A percentile compares a stretch with the other conserved stretches of the same genome.
Conservation (phyloP, 176 grass and related monocot genomes). For the maize (Zea mays) region Zm-B73-REFERENCE-NAM-5.0 NC_050103.1:108810001-108810500, state of each 20-base stretch:
- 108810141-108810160: constrained; percentile 4
- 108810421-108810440: constrained; percentile 88
- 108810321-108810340: constrained; percentile 3
- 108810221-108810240: constrained; percentile 42
- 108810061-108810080: constrained; percentile 27
- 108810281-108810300: too few species aligned
- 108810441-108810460: constrained; percentile 97
- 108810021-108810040: constrained; percentile 56
- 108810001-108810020: constrained; percentile 47
- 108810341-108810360: background rate
- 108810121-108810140: constrained; percentile 48
- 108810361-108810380: constrained; percentile 58
- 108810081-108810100: constrained; percentile 25
- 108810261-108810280: too few species aligned
- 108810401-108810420: constrained; percentile 98
- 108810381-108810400: constrained; percentile 94
- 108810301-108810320: background rate
- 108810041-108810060: constrained; percentile 52
- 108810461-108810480: constrained; percentile 75
- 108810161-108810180: constrained; percentile 48
- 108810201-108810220: background rate
- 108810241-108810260: constrained; percentile 15
- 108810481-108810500: constrained; percentile 65
- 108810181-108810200: constrained; percentile 25
- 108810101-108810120: background rate